Evolutionary conservation across 192 early-diverging fungal genomes (phyloP).

Genomic region (Obelidium mucronatum): DNA sequence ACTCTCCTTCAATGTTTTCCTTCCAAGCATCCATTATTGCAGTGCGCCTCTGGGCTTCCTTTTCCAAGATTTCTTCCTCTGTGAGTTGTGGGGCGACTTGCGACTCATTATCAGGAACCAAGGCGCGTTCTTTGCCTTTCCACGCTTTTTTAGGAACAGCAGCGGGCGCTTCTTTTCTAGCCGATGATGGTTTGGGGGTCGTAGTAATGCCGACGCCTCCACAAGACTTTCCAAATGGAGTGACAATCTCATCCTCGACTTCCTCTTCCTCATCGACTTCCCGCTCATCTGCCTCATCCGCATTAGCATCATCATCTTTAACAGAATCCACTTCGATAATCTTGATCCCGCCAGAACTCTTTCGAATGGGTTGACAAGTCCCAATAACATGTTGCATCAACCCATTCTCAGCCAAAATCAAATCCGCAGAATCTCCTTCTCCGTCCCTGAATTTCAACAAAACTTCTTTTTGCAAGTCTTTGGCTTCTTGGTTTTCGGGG

Average conservation of each 20-base stretch:
- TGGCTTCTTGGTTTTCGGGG: slow-evolving; percentile 32
- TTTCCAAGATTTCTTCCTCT: neutral
- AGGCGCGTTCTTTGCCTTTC: neutral
- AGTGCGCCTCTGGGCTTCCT: neutral
- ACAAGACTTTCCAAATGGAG: slow-evolving; percentile 13
- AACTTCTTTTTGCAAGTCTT: slow-evolving; percentile 15
- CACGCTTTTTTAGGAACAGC: too few relatives aligned
- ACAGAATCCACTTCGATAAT: neutral
- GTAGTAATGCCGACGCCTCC: neutral
- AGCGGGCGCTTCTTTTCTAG: neutral
- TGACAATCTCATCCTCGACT: slow-evolving; percentile 22
- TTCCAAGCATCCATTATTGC: neutral
- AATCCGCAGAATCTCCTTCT: slow-evolving; percentile 4
- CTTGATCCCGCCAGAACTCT: neutral
- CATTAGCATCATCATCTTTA: neutral
- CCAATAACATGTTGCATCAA: neutral
- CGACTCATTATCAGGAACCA: too few relatives aligned
- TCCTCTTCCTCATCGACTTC: neutral
- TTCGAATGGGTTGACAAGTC: neutral
- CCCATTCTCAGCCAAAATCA: neutral
- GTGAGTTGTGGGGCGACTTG: neutral
- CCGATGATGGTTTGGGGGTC: neutral
- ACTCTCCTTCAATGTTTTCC: neutral
- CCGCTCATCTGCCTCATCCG: neutral
- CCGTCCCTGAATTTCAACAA: slow-evolving; percentile 15